Conservation (phyloP, 2,329 filamentous ascomycete genomes). For the Colletotrichum echinochloae region DNA sequence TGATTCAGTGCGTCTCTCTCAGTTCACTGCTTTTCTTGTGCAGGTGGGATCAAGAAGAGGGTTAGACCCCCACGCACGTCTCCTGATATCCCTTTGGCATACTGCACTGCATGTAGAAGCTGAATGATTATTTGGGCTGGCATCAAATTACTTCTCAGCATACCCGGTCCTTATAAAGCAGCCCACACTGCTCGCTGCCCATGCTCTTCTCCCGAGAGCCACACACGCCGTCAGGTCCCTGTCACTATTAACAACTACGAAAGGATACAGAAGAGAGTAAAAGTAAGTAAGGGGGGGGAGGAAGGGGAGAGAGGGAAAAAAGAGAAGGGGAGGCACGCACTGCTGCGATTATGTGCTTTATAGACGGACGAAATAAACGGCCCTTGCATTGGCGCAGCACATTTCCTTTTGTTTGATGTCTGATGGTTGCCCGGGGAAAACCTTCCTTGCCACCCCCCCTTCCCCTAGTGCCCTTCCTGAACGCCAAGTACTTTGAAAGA, state of each 20-base stretch:
- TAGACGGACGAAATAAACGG: constrained; percentile 6
- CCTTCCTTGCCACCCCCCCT: neutral
- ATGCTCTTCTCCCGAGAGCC: neutral
- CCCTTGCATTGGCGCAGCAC: constrained; percentile 8
- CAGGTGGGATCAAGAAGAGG: too few species aligned
- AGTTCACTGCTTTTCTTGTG: too few species aligned
- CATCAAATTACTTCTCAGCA: neutral
- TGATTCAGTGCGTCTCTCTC: neutral
- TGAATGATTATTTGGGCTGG: too few species aligned
- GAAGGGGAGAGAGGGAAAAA: too few species aligned
- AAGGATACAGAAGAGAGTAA: neutral
- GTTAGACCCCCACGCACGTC: too few species aligned
- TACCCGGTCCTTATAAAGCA: neutral
- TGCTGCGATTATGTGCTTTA: neutral
- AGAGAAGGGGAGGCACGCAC: neutral
- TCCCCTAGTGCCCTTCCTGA: neutral
- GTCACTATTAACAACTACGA: constrained; percentile 12
- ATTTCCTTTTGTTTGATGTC: neutral
- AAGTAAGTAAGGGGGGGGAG: neutral
- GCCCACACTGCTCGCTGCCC: neutral
- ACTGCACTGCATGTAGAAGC: neutral
- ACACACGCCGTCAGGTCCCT: neutral
- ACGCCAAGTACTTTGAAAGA: constrained; percentile 7
- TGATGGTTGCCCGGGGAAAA: neutral
- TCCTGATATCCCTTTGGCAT: neutral